Conservation (phyloP, 495 filamentous ascomycete species). For the Neurospora sp. region DNA sequence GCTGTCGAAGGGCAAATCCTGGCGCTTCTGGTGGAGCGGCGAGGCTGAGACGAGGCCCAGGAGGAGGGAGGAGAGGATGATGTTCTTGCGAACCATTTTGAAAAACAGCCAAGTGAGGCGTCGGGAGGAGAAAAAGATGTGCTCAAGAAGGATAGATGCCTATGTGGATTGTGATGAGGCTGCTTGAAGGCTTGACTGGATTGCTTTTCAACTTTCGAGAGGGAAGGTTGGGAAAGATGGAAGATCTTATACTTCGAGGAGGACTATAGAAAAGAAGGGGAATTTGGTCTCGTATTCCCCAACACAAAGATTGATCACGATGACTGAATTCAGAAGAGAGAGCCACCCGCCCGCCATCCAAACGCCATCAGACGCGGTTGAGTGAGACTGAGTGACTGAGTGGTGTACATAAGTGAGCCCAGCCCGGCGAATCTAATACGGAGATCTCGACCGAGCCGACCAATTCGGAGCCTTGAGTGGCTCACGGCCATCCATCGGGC, state of each 20-base stretch:
- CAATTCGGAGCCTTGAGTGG: background rate
- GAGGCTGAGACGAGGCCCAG: slow-evolving; percentile 3
- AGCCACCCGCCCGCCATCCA: background rate
- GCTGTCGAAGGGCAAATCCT: slow-evolving; percentile 2
- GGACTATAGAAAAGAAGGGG: background rate
- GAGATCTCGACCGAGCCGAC: background rate
- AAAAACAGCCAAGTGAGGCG: background rate
- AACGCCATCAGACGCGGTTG: background rate
- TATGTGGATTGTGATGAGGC: background rate
- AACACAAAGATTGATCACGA: background rate
- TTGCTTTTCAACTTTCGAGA: background rate
- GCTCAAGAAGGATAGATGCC: background rate
- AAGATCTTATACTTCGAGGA: background rate
- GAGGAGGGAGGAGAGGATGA: slow-evolving; percentile 6
- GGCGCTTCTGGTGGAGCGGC: slow-evolving; percentile 2
- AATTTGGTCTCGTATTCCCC: background rate
- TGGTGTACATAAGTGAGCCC: background rate
- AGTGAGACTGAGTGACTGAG: background rate
- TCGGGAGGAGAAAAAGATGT: background rate
- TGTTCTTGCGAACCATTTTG: slow-evolving; percentile 2
- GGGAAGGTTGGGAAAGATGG: background rate
- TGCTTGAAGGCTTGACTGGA: background rate
- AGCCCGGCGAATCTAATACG: background rate
- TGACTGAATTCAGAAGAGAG: background rate
- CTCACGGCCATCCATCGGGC: background rate